Evolutionary conservation across 139 green algal species (phyloP).

Genomic region (Dunaliella primolecta): DNA sequence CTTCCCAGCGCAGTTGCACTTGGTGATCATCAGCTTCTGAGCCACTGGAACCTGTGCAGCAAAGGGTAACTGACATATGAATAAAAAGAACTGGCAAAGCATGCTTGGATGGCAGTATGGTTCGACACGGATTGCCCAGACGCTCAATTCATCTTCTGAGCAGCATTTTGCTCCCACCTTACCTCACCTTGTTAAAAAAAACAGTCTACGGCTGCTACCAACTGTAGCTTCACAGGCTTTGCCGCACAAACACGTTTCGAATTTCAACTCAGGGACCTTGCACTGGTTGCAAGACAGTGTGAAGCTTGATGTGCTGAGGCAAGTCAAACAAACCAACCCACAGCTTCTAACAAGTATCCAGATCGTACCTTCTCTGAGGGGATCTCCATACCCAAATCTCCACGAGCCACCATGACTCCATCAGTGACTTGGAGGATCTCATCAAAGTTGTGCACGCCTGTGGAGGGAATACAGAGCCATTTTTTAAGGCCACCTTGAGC

Average conservation of each 20-base stretch:
- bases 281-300: too few relatives aligned
- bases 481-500: too few relatives aligned
- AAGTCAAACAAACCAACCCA: too few relatives aligned
- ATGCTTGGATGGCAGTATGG: background rate
- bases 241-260: too few relatives aligned
- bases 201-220: too few relatives aligned
- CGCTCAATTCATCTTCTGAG: constrained; percentile 5
- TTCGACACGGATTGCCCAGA: background rate
- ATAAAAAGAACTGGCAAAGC: background rate
- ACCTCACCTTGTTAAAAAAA: too few relatives aligned
- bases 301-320: too few relatives aligned
- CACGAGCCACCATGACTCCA: constrained; percentile 76
- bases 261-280: too few relatives aligned
- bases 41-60: constrained; percentile 39
- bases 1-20: constrained; percentile 71
- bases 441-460: constrained; percentile 57
- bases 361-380: constrained; percentile 51
- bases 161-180: constrained; percentile 4
- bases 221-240: too few relatives aligned
- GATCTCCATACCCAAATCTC: constrained; percentile 74
- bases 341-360: too few relatives aligned
- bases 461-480: too few relatives aligned
- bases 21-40: constrained; percentile 72
- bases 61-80: background rate
- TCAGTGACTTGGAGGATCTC: constrained; percentile 68